Percentiles rank a stretch among this genome's conserved stretches.
These are phyloP conservation scores for Hymenoscyphus salicellus DNA, from an alignment of 2,329 filamentous ascomycete species.

Conservation along the genomic window DNA sequence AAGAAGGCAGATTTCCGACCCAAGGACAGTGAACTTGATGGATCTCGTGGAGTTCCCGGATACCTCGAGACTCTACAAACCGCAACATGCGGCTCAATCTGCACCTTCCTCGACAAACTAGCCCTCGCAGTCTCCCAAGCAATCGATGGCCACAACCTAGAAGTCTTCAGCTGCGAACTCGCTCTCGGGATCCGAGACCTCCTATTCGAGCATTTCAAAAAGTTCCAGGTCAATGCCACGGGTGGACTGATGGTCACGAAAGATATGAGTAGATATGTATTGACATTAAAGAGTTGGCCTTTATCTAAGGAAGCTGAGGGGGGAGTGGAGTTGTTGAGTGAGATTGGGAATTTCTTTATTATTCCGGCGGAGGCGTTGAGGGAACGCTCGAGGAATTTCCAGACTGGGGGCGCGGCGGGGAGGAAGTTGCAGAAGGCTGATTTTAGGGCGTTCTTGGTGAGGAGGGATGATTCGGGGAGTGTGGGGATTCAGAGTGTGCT, in stretches of 20 bases:
- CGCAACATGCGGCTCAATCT: constrained; percentile 76
- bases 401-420: constrained; percentile 40
- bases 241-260: constrained; percentile 94
- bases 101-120: constrained; percentile 71
- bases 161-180: constrained; percentile 78
- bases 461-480: constrained; percentile 77
- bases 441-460: constrained; percentile 80
- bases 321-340: constrained; percentile 79
- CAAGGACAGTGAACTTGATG: constrained; percentile 58
- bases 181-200: constrained; percentile 73
- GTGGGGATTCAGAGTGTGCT: constrained; percentile 81
- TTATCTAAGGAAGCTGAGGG: constrained; percentile 65
- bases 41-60: constrained; percentile 40
- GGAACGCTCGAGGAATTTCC: constrained; percentile 64
- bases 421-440: constrained; percentile 63
- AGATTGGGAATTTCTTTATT: constrained; percentile 94
- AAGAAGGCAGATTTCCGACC: constrained; percentile 70
- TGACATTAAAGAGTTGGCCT: constrained; percentile 79
- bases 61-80: constrained; percentile 77
- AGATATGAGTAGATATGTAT: constrained; percentile 90
- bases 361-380: constrained; percentile 76
- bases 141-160: constrained; percentile 79
- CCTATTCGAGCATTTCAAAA: constrained; percentile 89
- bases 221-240: constrained; percentile 87
- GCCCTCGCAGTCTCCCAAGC: constrained; percentile 62